These are phyloP conservation scores for Datisca glomerata DNA, from an alignment of 306 rosid species.

Conservation along the genomic window DNA sequence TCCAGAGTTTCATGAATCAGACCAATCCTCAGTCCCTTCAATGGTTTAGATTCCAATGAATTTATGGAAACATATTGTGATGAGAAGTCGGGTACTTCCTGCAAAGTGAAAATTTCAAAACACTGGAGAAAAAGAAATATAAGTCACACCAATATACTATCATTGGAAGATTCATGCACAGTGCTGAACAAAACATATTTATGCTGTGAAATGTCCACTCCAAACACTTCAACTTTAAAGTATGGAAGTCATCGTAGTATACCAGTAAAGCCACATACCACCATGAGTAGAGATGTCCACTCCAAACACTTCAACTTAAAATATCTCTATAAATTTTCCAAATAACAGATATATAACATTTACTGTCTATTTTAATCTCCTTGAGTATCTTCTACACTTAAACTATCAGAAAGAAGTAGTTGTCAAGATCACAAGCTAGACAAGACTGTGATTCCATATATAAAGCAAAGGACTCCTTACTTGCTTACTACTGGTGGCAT, in stretches of 20 bases:
- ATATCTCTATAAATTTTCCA: background rate
- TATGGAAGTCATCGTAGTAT: background rate
- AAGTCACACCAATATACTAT: constrained; percentile 3
- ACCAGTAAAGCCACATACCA: no score
- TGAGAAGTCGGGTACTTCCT: constrained; percentile 67
- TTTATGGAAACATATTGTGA: constrained; percentile 34
- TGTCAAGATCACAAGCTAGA: background rate
- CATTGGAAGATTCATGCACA: background rate
- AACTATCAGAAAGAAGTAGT: background rate
- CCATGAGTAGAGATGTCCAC: no score
- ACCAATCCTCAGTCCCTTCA: constrained; percentile 81
- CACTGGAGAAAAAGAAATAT: no score
- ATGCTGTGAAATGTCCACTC: no score
- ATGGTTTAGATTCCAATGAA: constrained; percentile 63
- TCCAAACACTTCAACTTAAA: no score
- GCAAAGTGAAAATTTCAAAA: constrained; percentile 18
- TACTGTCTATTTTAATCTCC: no score
- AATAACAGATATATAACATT: background rate
- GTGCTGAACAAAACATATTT: no score
- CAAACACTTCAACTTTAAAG: background rate
- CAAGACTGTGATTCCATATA: no score
- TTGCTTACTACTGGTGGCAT: constrained; percentile 82
- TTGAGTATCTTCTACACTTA: background rate
- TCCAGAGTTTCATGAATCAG: constrained; percentile 78
- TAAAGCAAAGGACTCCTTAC: constrained; percentile 24